phyloP scores from a whole-genome alignment of 2,329 filamentous ascomycete species.

The Apiospora malaysiana region DNA sequence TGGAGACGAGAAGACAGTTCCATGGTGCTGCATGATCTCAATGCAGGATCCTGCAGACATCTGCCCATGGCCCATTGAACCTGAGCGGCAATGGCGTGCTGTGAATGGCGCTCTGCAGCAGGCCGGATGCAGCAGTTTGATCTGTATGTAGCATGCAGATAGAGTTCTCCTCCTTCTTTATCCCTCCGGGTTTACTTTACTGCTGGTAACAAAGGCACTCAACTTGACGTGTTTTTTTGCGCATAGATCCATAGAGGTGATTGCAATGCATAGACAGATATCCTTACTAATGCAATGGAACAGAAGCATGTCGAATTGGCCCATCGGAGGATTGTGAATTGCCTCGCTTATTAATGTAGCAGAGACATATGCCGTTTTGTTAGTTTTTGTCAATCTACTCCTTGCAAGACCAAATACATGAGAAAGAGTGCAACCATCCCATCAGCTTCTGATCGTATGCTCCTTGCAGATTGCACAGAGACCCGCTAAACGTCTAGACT shows the following conservation, averaged over 20 bases:
- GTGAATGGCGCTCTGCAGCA: background rate
- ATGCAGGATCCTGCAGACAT: slow-evolving; percentile 4
- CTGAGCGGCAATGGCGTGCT: slow-evolving; percentile 6
- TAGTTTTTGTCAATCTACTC: background rate
- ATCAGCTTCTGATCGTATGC: background rate
- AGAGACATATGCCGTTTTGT: background rate
- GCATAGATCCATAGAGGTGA: no score
- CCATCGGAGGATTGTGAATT: no score
- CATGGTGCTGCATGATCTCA: background rate
- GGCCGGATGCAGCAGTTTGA: background rate
- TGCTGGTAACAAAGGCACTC: no score
- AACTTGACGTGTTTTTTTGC: no score
- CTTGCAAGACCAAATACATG: background rate
- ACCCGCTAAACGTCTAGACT: background rate
- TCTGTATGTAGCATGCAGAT: background rate
- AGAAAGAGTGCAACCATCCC: background rate
- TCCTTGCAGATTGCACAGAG: slow-evolving; percentile 10
- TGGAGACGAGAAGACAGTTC: background rate
- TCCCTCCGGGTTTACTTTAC: no score
- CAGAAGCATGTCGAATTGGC: no score
- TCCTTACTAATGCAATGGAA: no score
- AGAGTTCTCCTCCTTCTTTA: background rate
- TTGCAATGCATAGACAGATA: no score
- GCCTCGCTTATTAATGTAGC: background rate
- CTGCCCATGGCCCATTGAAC: background rate